Evolutionary conservation across 2,329 filamentous ascomycete species (phyloP).

Genomic region (Periconia sp.): DNA sequence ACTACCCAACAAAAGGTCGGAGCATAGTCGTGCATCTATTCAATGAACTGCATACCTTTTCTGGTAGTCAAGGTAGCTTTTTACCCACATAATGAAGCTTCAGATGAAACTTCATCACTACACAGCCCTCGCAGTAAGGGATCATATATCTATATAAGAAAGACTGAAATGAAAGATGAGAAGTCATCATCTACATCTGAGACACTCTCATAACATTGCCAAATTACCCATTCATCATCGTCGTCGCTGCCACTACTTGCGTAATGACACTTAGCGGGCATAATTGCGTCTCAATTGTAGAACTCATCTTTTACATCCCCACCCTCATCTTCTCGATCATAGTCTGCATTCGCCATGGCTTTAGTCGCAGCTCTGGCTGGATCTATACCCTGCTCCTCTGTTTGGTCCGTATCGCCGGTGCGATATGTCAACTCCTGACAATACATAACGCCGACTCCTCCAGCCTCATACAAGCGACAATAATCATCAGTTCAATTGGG

Average conservation of each 20-base stretch:
- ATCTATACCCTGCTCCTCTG: constrained; percentile 61
- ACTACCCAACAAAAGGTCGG: no score
- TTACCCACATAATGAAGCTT: no score
- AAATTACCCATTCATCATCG: no score
- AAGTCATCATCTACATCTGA: constrained; percentile 3
- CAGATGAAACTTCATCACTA: no score
- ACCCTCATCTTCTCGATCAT: constrained; percentile 34
- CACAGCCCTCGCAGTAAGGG: no score
- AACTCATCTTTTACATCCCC: constrained; percentile 47
- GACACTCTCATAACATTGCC: constrained; percentile 1
- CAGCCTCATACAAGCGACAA: constrained; percentile 48
- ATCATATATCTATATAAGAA: no score
- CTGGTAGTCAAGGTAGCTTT: no score
- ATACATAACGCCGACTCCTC: constrained; percentile 48
- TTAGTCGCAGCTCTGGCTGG: constrained; percentile 57
- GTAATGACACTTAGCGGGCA: no score
- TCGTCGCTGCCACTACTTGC: no score
- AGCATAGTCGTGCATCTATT: no score
- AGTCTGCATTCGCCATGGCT: constrained; percentile 46
- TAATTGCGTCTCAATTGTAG: constrained; percentile 27
- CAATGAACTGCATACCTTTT: no score
- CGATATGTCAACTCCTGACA: constrained; percentile 57
- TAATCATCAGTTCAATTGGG: constrained; percentile 55
- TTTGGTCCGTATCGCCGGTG: constrained; percentile 58
- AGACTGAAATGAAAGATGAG: constrained; percentile 9